phyloP scores from a whole-genome alignment of 805 yeast genomes.

The Ascoidea asiatica region DNA sequence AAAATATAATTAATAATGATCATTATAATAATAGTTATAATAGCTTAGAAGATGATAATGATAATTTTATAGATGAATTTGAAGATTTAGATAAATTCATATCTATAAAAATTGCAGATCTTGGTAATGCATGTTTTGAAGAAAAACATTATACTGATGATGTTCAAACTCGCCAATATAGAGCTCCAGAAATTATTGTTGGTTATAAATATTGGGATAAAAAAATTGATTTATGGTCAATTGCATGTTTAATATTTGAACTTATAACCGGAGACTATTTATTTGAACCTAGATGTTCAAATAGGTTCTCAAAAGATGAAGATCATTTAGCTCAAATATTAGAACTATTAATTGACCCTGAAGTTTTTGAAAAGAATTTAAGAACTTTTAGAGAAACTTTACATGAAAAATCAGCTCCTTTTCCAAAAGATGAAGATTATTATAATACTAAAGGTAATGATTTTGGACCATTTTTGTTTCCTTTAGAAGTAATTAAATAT shows the following conservation, averaged over 20 bases:
- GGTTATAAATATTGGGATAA: slow-evolving; percentile 34
- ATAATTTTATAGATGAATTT: slow-evolving; percentile 5
- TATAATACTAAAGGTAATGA: slow-evolving; percentile 6
- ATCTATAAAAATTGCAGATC: slow-evolving; percentile 80
- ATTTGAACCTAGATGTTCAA: slow-evolving; percentile 45
- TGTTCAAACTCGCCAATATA: slow-evolving; percentile 83
- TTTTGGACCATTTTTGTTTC: slow-evolving; percentile 11
- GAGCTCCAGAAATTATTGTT: slow-evolving; percentile 78
- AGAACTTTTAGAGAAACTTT: slow-evolving; percentile 20
- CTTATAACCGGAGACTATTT: slow-evolving; percentile 47
- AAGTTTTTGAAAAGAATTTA: slow-evolving; percentile 26
- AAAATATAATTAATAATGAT: too few species aligned
- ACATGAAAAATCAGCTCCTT: background rate
- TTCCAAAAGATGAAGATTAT: slow-evolving; percentile 1
- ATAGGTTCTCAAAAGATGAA: slow-evolving; percentile 35
- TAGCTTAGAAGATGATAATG: background rate
- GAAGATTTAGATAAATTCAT: slow-evolving; percentile 16
- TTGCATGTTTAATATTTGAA: slow-evolving; percentile 46
- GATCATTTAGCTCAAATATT: slow-evolving; percentile 52
- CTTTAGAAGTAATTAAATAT: slow-evolving; percentile 5
- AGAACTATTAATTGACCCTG: slow-evolving; percentile 30
- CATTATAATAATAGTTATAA: too few species aligned
- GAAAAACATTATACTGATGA: slow-evolving; percentile 75
- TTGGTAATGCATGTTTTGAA: slow-evolving; percentile 84
- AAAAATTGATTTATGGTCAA: slow-evolving; percentile 48